Percentiles rank a stretch among this genome's conserved stretches.
Conservation (phyloP, 208 protist genomes). For the Leishmania mexicana region DNA sequence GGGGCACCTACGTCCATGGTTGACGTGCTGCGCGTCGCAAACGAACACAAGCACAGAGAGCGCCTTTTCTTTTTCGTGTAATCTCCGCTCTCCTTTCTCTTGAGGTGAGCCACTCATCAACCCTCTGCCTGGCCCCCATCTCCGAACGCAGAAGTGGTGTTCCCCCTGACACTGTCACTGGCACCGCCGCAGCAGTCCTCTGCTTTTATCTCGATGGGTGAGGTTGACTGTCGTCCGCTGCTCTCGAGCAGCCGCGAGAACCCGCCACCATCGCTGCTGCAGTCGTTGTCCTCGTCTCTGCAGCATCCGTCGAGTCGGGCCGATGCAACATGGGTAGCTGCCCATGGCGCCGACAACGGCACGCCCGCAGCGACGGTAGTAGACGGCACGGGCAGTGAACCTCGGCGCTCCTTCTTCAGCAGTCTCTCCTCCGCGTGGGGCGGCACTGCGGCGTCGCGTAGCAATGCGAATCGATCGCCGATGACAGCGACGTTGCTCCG, state of each 20-base stretch:
- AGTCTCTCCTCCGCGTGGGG: constrained; percentile 21
- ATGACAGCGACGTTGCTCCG: constrained; percentile 5
- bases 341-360: constrained; percentile 13
- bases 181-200: neutral
- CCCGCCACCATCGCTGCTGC: too few species aligned
- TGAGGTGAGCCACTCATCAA: neutral
- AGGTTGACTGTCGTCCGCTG: constrained; percentile 15
- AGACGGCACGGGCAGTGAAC: constrained; percentile 11
- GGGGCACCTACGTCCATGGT: too few species aligned
- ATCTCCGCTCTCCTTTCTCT: neutral
- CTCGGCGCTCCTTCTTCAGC: constrained; percentile 22
- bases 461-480: neutral
- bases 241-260: constrained; percentile 6
- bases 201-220: neutral
- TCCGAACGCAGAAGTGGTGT: neutral
- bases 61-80: neutral
- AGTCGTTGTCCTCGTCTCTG: neutral
- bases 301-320: neutral
- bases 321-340: neutral
- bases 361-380: neutral
- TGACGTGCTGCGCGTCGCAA: neutral
- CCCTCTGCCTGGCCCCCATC: neutral
- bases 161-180: neutral
- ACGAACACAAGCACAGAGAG: neutral
- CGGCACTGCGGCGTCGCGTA: neutral